Evolutionary conservation across 2,329 filamentous ascomycete species (phyloP).

Genomic region (Dryadomyces quercivorus): DNA sequence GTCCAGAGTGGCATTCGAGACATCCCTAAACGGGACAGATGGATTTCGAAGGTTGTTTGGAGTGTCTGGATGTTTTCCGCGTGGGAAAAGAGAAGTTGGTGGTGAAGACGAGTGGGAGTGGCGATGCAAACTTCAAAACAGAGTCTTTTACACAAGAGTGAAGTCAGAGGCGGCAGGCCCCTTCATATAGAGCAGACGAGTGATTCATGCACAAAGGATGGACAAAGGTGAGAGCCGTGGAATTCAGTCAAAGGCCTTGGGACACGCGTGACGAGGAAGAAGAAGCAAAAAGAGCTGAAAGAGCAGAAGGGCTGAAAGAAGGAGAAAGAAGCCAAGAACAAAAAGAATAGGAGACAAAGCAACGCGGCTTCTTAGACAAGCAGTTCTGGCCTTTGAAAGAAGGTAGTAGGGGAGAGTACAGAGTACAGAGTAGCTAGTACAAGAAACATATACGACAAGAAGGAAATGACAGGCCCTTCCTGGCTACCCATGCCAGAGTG

Average conservation of each 20-base stretch:
- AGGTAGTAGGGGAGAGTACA: too few relatives aligned
- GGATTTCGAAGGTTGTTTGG: too few relatives aligned
- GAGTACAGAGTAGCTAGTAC: too few relatives aligned
- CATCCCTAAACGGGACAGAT: neutral
- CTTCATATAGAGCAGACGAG: neutral
- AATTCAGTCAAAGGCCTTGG: neutral
- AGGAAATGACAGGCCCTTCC: too few relatives aligned
- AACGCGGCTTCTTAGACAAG: too few relatives aligned
- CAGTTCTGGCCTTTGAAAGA: too few relatives aligned
- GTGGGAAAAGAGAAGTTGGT: too few relatives aligned
- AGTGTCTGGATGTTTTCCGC: too few relatives aligned
- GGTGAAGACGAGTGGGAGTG: neutral
- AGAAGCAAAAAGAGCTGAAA: neutral
- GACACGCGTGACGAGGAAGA: neutral
- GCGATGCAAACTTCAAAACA: neutral
- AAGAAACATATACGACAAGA: too few relatives aligned
- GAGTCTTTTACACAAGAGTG: neutral
- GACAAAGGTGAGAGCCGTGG: neutral
- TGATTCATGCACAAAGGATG: conserved; percentile 4
- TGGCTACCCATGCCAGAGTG: neutral
- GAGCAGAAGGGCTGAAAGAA: neutral
- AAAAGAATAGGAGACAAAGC: neutral
- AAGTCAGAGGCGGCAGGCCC: neutral
- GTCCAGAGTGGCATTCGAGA: conserved; percentile 16
- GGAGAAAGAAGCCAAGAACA: neutral